phyloP scores from a whole-genome alignment of 768 basidiomycete genomes.

The Hericium rajendrae region DNA sequence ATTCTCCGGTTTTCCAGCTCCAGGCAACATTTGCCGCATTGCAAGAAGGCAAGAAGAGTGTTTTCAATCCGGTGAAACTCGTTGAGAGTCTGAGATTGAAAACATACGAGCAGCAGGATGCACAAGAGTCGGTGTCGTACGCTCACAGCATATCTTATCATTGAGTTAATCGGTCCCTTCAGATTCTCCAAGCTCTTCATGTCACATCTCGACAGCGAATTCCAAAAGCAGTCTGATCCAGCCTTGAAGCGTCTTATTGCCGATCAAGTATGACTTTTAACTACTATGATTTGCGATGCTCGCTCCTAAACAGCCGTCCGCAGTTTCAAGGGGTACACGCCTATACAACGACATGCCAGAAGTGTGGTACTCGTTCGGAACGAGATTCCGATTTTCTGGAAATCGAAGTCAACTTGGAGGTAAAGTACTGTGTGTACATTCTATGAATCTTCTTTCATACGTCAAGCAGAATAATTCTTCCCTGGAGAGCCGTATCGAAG shows the following conservation, averaged over 20 bases:
- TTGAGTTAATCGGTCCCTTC: background rate
- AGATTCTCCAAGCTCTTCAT: constrained; percentile 96
- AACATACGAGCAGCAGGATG: constrained; percentile 88
- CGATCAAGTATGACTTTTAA: constrained; percentile 46
- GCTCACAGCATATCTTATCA: background rate
- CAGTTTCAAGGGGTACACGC: constrained; percentile 85
- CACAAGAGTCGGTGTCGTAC: constrained; percentile 69
- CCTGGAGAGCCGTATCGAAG: constrained; percentile 65
- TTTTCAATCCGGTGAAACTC: constrained; percentile 78
- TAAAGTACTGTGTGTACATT: constrained; percentile 18
- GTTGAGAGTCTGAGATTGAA: constrained; percentile 78
- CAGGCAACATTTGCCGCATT: constrained; percentile 81
- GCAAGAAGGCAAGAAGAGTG: constrained; percentile 56
- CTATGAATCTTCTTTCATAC: background rate
- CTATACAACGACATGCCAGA: constrained; percentile 71
- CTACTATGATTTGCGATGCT: background rate
- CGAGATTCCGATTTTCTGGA: constrained; percentile 70
- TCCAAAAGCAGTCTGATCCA: constrained; percentile 66
- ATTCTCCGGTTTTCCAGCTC: constrained; percentile 70
- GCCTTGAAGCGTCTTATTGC: constrained; percentile 59
- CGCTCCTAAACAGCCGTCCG: background rate
- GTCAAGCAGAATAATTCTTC: constrained; percentile 50
- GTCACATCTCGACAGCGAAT: constrained; percentile 79
- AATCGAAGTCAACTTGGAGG: constrained; percentile 79
- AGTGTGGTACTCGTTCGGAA: constrained; percentile 63